These are phyloP conservation scores for Carex parvula DNA, from an alignment of 176 grass and related monocot genomes.

Conservation along the genomic window DNA sequence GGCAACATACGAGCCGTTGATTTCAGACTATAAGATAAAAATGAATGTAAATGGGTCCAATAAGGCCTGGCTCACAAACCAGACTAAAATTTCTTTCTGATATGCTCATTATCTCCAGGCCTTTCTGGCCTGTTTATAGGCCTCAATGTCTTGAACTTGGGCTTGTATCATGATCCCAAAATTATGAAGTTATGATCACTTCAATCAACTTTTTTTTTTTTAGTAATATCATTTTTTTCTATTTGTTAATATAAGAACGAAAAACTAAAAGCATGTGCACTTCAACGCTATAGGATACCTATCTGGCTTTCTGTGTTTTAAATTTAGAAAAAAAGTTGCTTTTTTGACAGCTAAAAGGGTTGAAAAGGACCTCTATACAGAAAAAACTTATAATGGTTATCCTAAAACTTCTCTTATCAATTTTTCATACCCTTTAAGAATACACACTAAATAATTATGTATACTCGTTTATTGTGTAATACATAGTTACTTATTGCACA, in stretches of 20 bases:
- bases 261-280: not conserved
- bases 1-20: not conserved
- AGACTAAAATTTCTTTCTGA: not conserved
- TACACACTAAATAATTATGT: not conserved
- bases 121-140: not conserved
- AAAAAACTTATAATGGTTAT: not conserved
- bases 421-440: not conserved
- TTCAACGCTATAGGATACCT: not conserved
- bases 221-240: too few species aligned
- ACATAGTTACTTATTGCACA: not conserved
- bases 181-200: too few species aligned
- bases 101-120: not conserved
- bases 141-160: not conserved
- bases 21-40: not conserved
- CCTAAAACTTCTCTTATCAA: not conserved
- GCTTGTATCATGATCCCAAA: too few species aligned
- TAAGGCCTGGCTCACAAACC: not conserved
- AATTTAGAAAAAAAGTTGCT: not conserved
- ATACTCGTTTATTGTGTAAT: not conserved
- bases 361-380: not conserved
- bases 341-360: not conserved
- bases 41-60: not conserved
- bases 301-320: not conserved
- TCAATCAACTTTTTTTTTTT: too few species aligned
- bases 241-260: too few species aligned